Evolutionary conservation across 2,329 filamentous ascomycete species (phyloP), one percentile per base, ranked within the genome.

Genomic region (Aspergillus brunneoviolaceus): DNA sequence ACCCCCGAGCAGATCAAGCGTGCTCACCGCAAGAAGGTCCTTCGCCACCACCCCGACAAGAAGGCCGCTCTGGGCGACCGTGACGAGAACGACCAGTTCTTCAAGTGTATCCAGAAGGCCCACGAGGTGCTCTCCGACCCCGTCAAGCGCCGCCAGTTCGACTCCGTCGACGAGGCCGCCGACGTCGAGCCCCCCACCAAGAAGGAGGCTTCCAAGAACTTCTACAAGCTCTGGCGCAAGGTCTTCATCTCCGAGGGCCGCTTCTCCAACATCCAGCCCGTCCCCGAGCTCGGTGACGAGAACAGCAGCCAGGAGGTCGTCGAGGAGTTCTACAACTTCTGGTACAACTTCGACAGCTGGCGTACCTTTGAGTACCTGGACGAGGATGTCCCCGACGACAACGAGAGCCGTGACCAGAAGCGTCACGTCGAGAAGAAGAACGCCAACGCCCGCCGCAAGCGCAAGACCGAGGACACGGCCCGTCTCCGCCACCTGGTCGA

Each of bases 61-160:
- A 96, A 96, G 83, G 95, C 96, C 16, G 95, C 95, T 29, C 86
- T 89, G 51, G 95, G 95, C 63, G 85, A 87, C 71, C 85, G 87
- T 69, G 93, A 98, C 72, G 94, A 81, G 70, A 79, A 97, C 79
- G 95, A 99, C 79, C 91, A 90, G 77, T 99, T 99, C 85, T 99
- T 99, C 89, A 99, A 99, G 86, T 99, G 96, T 80, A 99, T 99
- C 78, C 96, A 99, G 78, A 97, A 97, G 80, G 95, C 95, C 60
- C 94, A 90, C 70, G 95, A 99, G 73, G 85, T 98, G 55, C 89
- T 99, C 19, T 86, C 92, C 58, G 95, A 99, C 81, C 95, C 95
- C 55, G 84, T 88, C 76, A 96, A 92, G 82, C 91, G 95, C 63
- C 89, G 93, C 60, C 95, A 99, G 80, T 99, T 90, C 80, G 95